Percentiles rank a stretch among this genome's conserved stretches.
Conservation (phyloP, 2,329 filamentous ascomycete species). For the Aspergillus quadricinctus region DNA sequence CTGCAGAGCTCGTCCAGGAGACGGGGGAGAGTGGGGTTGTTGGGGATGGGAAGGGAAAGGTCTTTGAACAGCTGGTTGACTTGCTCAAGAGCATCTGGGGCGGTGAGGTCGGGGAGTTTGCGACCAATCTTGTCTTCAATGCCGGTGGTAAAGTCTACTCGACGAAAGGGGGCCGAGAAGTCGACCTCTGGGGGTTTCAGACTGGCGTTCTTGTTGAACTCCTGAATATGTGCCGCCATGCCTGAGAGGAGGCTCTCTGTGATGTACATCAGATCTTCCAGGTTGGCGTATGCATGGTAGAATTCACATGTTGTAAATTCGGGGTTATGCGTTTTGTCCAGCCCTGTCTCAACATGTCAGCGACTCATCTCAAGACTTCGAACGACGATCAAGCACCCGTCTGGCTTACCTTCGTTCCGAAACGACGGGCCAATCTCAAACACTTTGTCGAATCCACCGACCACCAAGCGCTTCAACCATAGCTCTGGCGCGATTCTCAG, state of each 20-base stretch:
- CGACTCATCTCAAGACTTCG: background rate
- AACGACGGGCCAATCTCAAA: slow-evolving; percentile 94
- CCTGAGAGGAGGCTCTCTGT: slow-evolving; percentile 68
- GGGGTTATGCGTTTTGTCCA: slow-evolving; percentile 89
- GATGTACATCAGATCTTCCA: slow-evolving; percentile 67
- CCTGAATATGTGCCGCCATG: slow-evolving; percentile 52
- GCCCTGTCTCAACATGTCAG: slow-evolving; percentile 33
- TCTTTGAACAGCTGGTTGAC: slow-evolving; percentile 54
- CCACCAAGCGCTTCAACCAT: slow-evolving; percentile 86
- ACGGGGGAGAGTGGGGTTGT: slow-evolving; percentile 56
- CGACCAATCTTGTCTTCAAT: slow-evolving; percentile 66
- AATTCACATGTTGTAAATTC: slow-evolving; percentile 98
- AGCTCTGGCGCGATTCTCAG: slow-evolving; percentile 90
- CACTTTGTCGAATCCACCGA: slow-evolving; percentile 81
- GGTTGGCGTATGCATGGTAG: slow-evolving; percentile 78
- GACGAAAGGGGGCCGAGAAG: slow-evolving; percentile 56
- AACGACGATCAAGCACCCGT: background rate
- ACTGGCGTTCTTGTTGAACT: slow-evolving; percentile 39
- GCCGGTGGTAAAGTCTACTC: slow-evolving; percentile 76
- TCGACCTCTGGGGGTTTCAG: slow-evolving; percentile 48
- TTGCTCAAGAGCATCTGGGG: slow-evolving; percentile 53
- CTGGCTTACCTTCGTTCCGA: slow-evolving; percentile 71
- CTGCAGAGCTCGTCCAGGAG: slow-evolving; percentile 79
- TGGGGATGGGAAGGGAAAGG: slow-evolving; percentile 47
- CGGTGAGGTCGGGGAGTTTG: slow-evolving; percentile 59